Evolutionary conservation across 73 alveolate species (phyloP).

Genomic region (Paramecium octaurelia): DNA sequence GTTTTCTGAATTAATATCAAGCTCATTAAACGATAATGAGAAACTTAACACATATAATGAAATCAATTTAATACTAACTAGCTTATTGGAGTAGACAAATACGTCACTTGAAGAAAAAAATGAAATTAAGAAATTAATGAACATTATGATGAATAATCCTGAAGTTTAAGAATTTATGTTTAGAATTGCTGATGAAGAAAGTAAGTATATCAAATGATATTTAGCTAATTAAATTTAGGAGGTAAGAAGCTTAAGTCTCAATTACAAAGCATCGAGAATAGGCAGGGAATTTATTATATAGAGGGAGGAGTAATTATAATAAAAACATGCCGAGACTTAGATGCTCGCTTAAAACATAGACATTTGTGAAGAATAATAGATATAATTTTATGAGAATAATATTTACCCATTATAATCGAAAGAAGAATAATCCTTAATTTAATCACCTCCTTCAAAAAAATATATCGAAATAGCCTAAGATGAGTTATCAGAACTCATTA

Average conservation of each 20-base stretch:
- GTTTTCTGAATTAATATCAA: background rate
- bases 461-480: background rate
- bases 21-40: background rate
- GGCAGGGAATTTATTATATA: background rate
- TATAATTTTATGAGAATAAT: background rate
- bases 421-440: background rate
- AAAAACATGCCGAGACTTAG: background rate
- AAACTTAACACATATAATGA: background rate
- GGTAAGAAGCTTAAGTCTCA: background rate
- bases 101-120: background rate
- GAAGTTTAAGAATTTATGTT: slow-evolving; percentile 32
- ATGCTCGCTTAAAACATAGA: background rate
- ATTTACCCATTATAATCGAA: background rate
- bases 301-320: background rate
- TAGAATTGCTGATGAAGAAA: slow-evolving; percentile 51
- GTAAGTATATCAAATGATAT: background rate
- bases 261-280: background rate
- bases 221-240: background rate
- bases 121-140: background rate
- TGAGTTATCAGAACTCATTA: background rate
- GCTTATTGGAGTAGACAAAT: background rate
- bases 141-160: background rate
- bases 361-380: background rate
- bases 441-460: background rate
- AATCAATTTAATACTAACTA: background rate